Evolutionary conservation across 2,329 filamentous ascomycete genomes (phyloP).

Genomic region (Triangularia verruculosa): DNA sequence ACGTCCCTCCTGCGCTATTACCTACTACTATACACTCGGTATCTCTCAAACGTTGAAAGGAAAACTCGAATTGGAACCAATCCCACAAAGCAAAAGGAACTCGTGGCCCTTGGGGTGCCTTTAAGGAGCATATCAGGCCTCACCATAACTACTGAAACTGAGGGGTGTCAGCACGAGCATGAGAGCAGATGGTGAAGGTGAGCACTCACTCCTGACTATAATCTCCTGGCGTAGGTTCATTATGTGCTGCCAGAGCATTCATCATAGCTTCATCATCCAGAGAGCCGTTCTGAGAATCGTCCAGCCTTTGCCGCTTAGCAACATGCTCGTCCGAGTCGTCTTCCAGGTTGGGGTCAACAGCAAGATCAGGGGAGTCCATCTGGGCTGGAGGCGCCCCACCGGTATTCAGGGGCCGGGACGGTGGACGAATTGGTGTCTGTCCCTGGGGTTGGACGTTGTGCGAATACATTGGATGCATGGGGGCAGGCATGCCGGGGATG

Average conservation of each 20-base stretch:
- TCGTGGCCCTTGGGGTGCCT: no score
- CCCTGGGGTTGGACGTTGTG: neutral
- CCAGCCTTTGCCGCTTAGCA: slow-evolving; percentile 42
- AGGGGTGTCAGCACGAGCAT: neutral
- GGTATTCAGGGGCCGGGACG: slow-evolving; percentile 15
- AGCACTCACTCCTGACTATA: slow-evolving; percentile 44
- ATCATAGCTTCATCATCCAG: slow-evolving; percentile 47
- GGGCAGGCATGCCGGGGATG: slow-evolving; percentile 8
- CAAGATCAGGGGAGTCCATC: slow-evolving; percentile 22
- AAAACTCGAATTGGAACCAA: neutral
- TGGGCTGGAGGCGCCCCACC: slow-evolving; percentile 24
- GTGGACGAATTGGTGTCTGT: neutral
- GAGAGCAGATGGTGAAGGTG: neutral
- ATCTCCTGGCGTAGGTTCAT: slow-evolving; percentile 36
- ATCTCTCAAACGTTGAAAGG: neutral
- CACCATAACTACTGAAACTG: slow-evolving; percentile 40
- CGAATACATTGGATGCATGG: neutral
- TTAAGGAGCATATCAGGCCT: slow-evolving; percentile 33
- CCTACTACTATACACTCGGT: neutral
- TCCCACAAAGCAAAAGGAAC: neutral
- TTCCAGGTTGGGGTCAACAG: slow-evolving; percentile 31
- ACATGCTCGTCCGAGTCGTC: slow-evolving; percentile 33
- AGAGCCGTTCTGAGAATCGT: slow-evolving; percentile 32
- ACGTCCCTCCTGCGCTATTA: neutral
- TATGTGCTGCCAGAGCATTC: slow-evolving; percentile 44